Evolutionary conservation across 257 asterid genomes (phyloP), one percentile per base, ranked within the genome.

Genomic region (Leptodermis oblonga): DNA sequence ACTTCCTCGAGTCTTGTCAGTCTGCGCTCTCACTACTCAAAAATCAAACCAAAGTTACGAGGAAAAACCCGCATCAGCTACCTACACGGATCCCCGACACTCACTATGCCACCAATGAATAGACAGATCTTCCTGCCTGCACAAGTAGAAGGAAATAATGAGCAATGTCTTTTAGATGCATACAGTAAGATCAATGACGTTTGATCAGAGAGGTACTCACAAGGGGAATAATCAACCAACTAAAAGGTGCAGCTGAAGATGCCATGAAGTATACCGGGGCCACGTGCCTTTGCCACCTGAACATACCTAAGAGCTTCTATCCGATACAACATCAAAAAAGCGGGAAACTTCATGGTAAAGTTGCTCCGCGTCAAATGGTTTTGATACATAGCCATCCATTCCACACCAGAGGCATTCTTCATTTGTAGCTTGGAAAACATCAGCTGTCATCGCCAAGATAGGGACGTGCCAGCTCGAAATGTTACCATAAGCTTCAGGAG

Each of bases 361-460:
- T 67, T 89, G 99, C 74, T 93, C 97, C 0, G 99, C 96, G 33
- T 93, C 97, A 22, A 93, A 93, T 15, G 99, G 99, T 68, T 90
- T 93, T 13, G 97, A 83, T 23, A 93, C 96, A 22, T 89, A 93
- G 33, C 99, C 99, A 73, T 93, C 96, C 99, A 93, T 93, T 70
- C 84, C 87, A 67, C 77, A 66, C 69, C 34, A 75, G 64, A 76
- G 79, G 78, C 99, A 93, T 69, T 70, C 78, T 71, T 90, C 96
- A 31, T 75, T 73, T 26, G 99, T 90, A 8, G 97, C 99, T 65
- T 91, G 97, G 79, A 93, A 83, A 41, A 93, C 99, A 15, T 93
- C 96, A 8, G 99, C 99, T 0, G 99, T 93, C 97, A 93, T 93
- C 68, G 99, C 99, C 78, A 93, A 68, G 68, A 93, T 91, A 23